Conservation (phyloP, 371 early-diverging fungal genomes). For the Apophysomyces trapeziformis region DNA sequence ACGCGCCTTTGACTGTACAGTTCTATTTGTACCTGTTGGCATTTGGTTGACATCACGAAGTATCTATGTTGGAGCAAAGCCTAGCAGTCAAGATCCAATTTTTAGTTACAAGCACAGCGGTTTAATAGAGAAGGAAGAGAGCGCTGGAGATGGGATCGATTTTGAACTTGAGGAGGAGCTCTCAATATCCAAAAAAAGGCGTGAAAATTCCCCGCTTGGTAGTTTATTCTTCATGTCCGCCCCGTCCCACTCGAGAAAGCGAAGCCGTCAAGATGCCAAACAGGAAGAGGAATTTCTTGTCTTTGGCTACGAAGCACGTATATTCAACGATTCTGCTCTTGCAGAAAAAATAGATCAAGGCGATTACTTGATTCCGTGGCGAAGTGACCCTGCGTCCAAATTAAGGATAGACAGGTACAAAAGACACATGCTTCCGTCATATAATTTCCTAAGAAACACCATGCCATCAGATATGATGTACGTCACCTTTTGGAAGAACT, state of each 20-base stretch:
- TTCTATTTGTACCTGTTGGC: no score
- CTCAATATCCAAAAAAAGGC: neutral
- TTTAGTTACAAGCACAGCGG: no score
- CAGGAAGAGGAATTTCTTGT: constrained; percentile 18
- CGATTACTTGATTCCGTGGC: constrained; percentile 29
- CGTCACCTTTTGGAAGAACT: constrained; percentile 29
- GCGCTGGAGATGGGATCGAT: no score
- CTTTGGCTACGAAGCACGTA: constrained; percentile 35
- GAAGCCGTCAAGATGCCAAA: constrained; percentile 1
- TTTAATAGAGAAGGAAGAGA: no score
- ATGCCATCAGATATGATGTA: constrained; percentile 26
- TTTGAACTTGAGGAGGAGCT: no score
- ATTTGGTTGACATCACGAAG: no score
- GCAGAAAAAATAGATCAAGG: constrained; percentile 26
- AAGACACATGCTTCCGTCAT: neutral
- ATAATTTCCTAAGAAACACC: neutral
- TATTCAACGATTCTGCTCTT: constrained; percentile 21
- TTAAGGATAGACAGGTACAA: constrained; percentile 25
- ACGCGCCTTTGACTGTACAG: no score
- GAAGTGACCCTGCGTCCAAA: constrained; percentile 12
- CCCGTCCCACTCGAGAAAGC: neutral
- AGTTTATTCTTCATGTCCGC: neutral
- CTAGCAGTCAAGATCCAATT: no score
- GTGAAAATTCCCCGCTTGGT: neutral
- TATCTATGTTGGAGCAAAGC: no score